Evolutionary conservation across 192 early-diverging fungal genomes (phyloP).

Genomic region (Haplosporangium gracile): DNA sequence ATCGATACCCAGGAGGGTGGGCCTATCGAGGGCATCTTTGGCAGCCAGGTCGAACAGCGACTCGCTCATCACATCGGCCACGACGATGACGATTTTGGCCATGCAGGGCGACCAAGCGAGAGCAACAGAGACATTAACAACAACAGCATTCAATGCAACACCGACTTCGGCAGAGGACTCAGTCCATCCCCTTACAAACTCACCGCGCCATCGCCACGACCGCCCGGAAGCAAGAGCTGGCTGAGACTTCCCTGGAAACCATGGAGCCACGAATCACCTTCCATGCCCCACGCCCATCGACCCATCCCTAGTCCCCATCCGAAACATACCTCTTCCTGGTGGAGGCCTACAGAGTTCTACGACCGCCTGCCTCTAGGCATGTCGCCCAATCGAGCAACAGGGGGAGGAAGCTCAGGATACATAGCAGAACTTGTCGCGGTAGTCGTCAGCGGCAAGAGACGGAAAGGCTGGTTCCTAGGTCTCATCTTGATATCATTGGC

Average conservation of each 20-base stretch:
- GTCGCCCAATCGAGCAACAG: background rate
- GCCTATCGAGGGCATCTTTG: conserved; percentile 45
- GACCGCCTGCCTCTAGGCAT: background rate
- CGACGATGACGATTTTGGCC: conserved; percentile 11
- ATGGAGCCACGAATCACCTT: background rate
- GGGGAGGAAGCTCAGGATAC: background rate
- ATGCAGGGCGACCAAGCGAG: conserved; percentile 17
- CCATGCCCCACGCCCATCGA: background rate
- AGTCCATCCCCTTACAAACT: background rate
- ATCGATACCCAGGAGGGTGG: conserved; percentile 33
- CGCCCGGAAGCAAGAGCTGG: conserved; percentile 7
- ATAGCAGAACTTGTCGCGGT: background rate
- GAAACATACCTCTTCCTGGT: conserved; percentile 14
- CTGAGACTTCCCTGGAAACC: conserved; percentile 8
- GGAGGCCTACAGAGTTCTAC: conserved; percentile 1
- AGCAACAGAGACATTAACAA: background rate
- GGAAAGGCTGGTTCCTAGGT: conserved; percentile 48
- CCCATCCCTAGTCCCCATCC: background rate
- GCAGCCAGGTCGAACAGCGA: conserved; percentile 47
- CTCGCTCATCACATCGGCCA: conserved; percentile 20
- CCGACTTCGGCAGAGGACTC: background rate
- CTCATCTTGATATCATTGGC: conserved; percentile 39
- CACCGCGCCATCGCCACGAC: background rate
- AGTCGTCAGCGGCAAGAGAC: conserved; percentile 22
- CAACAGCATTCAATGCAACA: background rate